A percentile compares a stretch with the other conserved stretches of the same genome.
These are phyloP conservation scores for Irpex rosettiformis DNA, from an alignment of 1,284 basidiomycete genomes.

Conservation along the genomic window DNA sequence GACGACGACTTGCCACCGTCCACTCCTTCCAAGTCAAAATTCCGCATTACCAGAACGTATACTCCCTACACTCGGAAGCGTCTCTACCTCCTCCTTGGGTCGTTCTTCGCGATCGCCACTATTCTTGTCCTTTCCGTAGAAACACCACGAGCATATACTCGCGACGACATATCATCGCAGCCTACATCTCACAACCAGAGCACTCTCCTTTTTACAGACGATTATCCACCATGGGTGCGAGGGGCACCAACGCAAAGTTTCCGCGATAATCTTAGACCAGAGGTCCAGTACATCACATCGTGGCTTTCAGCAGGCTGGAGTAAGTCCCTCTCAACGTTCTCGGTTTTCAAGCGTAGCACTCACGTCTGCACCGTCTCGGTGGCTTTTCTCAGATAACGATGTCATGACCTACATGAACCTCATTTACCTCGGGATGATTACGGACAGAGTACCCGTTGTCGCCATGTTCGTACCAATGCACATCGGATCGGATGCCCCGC, in stretches of 20 bases:
- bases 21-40: conserved; percentile 13
- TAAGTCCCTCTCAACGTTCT: conserved; percentile 27
- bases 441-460: conserved; percentile 61
- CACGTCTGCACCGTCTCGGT: not conserved
- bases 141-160: conserved; percentile 14
- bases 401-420: conserved; percentile 71
- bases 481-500: conserved; percentile 42
- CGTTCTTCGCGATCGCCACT: conserved; percentile 33
- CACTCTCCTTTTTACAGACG: not conserved
- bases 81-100: conserved; percentile 21
- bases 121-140: conserved; percentile 23
- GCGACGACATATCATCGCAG: not conserved
- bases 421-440: conserved; percentile 61
- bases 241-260: conserved; percentile 55
- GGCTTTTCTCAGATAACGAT: conserved; percentile 51
- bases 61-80: conserved; percentile 19
- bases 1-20: conserved; percentile 17
- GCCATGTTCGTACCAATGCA: conserved; percentile 66
- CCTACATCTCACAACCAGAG: not conserved
- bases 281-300: conserved; percentile 61
- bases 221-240: conserved; percentile 26
- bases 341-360: not conserved
- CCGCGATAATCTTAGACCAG: conserved; percentile 54
- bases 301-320: conserved; percentile 74
- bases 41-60: conserved; percentile 5